Evolutionary conservation across 768 basidiomycete species (phyloP).

Genomic region (Amylocystis lapponica): DNA sequence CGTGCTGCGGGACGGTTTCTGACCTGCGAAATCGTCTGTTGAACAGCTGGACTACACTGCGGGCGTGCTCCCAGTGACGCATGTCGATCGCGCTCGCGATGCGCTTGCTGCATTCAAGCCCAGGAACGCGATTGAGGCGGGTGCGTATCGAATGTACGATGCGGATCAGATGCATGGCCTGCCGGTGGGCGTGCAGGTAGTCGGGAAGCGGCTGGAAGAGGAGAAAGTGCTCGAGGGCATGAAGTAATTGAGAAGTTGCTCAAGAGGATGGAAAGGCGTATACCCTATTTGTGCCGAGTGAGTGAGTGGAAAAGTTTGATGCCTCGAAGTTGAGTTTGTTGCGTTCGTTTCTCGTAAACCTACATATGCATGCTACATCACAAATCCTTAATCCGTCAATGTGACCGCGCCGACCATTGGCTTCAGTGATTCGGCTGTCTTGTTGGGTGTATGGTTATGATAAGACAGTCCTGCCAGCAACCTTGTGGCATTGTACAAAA

Average conservation of each 20-base stretch:
- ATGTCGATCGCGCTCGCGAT: conserved; percentile 33
- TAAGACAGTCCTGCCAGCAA: too few species aligned
- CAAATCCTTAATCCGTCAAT: too few species aligned
- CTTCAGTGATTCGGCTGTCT: too few species aligned
- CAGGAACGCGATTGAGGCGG: conserved; percentile 32
- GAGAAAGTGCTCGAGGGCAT: conserved; percentile 44
- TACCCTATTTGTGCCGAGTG: conserved; percentile 12
- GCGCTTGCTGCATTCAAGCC: conserved; percentile 22
- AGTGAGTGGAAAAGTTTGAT: conserved; percentile 10
- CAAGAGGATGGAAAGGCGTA: conserved; percentile 16
- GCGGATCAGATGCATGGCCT: conserved; percentile 37
- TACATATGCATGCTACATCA: too few species aligned
- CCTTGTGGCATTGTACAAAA: too few species aligned
- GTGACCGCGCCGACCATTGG: too few species aligned
- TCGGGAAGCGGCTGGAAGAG: conserved; percentile 41
- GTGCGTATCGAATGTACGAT: conserved; percentile 38
- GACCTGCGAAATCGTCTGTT: not conserved
- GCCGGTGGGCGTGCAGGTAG: conserved; percentile 40
- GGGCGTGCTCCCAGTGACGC: conserved; percentile 42
- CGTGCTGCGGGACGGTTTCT: not conserved
- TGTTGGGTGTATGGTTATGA: too few species aligned
- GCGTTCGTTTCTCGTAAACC: too few species aligned
- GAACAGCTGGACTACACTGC: conserved; percentile 41
- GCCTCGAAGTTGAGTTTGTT: too few species aligned
- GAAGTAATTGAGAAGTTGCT: conserved; percentile 32